A percentile compares a stretch with the other conserved stretches of the same genome.
Conservation (phyloP, 331 rosid species). For the Rosa hybrid region DNA sequence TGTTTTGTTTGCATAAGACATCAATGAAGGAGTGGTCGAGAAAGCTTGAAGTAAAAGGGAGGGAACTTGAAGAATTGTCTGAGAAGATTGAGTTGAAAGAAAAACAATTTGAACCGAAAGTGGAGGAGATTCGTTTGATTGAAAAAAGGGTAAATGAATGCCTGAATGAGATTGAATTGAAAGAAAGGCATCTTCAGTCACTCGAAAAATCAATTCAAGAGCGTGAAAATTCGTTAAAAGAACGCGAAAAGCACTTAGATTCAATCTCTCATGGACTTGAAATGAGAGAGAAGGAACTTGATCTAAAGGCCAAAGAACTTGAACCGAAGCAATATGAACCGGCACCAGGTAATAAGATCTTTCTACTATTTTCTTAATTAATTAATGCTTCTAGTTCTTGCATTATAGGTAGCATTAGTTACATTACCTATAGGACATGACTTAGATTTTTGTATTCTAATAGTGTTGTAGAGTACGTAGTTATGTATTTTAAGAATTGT, state of each 20-base stretch:
- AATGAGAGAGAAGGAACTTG: neutral
- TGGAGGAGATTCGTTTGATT: neutral
- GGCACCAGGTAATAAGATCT: neutral
- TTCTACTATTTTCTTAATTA: no score
- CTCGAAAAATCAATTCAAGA: no score
- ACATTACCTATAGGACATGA: neutral
- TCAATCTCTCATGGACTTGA: neutral
- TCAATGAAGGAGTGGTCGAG: conserved; percentile 23
- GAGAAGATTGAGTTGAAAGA: neutral
- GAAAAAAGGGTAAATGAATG: conserved; percentile 5
- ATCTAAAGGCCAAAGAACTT: neutral
- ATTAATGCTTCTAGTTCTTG: neutral
- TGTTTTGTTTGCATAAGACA: neutral
- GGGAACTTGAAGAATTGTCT: neutral
- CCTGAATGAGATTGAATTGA: neutral
- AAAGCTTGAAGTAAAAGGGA: conserved; percentile 22
- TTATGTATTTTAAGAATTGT: neutral
- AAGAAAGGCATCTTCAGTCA: no score
- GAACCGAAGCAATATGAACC: neutral
- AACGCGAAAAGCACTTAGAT: neutral
- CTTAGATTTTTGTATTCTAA: neutral
- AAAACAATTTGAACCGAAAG: neutral
- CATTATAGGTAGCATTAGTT: neutral
- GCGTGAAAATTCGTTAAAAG: neutral
- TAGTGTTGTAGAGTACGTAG: no score